Evolutionary conservation across 202 grass and related monocot species (phyloP).

Genomic region (Elaeis oleifera): DNA sequence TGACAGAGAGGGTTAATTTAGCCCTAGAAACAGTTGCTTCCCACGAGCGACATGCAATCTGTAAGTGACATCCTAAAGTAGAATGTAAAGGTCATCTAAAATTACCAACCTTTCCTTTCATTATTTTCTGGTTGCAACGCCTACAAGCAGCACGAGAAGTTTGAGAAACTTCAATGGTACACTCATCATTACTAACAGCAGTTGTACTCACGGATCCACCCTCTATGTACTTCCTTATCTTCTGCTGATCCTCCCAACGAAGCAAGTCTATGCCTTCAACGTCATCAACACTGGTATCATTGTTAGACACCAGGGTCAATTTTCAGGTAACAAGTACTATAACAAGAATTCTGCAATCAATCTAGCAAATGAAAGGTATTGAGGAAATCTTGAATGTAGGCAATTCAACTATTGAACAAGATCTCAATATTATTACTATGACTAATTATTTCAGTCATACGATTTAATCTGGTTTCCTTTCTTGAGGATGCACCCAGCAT

Average conservation of each 20-base stretch:
- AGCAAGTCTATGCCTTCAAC: conserved; percentile 83
- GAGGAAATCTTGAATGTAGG: background rate
- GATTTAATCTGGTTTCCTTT: conserved; percentile 91
- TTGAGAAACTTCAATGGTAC: conserved; percentile 64
- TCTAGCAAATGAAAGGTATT: conserved; percentile 9
- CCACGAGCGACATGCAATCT: background rate
- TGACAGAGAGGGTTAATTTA: too few relatives aligned
- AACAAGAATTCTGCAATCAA: conserved; percentile 1
- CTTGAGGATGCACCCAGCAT: conserved; percentile 65
- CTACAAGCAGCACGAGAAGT: conserved; percentile 81
- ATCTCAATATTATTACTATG: background rate
- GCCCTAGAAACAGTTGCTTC: too few relatives aligned
- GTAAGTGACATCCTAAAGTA: conserved; percentile 13
- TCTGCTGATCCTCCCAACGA: conserved; percentile 92
- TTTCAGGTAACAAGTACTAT: background rate
- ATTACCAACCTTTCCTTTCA: conserved; percentile 74
- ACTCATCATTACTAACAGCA: conserved; percentile 43
- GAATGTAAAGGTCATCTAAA: conserved; percentile 17
- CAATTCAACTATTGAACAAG: background rate
- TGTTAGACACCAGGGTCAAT: background rate
- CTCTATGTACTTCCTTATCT: conserved; percentile 66
- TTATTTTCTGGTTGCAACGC: conserved; percentile 68
- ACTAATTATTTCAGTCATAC: conserved; percentile 26
- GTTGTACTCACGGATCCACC: conserved; percentile 17
- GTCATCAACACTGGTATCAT: conserved; percentile 57